Evolutionary conservation across 2,329 filamentous ascomycete genomes (phyloP), one percentile per base, ranked within the genome.

Genomic region (Stachybotrys elegans): DNA sequence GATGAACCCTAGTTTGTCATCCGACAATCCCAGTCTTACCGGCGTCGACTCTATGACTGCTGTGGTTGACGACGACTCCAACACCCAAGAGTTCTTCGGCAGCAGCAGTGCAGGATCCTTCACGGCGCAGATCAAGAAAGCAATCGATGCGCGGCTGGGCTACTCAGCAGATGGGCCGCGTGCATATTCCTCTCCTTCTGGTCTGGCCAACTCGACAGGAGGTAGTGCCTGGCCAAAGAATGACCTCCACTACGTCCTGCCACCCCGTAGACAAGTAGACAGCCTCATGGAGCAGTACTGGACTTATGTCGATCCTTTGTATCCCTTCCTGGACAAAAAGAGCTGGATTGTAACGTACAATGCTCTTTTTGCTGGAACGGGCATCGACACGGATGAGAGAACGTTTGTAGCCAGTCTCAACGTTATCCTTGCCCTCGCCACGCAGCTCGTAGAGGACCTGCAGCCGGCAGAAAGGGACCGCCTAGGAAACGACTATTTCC

Each of bases 21-120:
- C n/a, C n/a, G n/a, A n/a, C n/a, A n/a, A n/a, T n/a, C n/a, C n/a
- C n/a, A 53, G 46, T 21, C 60, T 64, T 3, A 65, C 67, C 0
- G 65, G 62, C 3, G 67, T 63, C 4, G 62, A 71, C 47, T 71
- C 70, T 3, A 73, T 73, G 67, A 72, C 69, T 6, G 67, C 67
- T 0, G 61, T 71, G 2, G 56, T 68, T 3, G 68, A 70, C 21
- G 68, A 71, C 43, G 68, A 65, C 1, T 51, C 50, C 1, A 63
- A 54, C 19, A 69, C 60, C 1, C 60, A 67, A 13, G 70, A 70
- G 16, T 72, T 70, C 46, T 73, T 73, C 43, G 70, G 70, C 0
- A 71, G 63, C 47, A 72, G 69, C 14, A 73, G 71, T 44, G 67
- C 68, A 1, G 68, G 69, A 0, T 69, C 68, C 3, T 73, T 73